Conservation (phyloP, 805 yeast species). For the Myxozyma udenii region DNA sequence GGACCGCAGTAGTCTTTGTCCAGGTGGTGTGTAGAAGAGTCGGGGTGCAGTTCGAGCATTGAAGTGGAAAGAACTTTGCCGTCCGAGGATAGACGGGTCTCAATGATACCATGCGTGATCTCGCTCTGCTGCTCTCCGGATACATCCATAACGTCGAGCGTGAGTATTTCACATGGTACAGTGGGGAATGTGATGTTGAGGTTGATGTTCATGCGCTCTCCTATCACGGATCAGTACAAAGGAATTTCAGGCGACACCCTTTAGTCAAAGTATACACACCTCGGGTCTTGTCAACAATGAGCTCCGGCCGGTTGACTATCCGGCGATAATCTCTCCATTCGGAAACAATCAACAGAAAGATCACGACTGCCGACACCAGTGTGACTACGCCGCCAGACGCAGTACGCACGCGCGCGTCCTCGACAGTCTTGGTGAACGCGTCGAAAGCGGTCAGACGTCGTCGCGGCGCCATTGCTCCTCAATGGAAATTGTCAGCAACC, state of each 20-base stretch:
- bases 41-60: constrained; percentile 42
- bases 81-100: constrained; percentile 56
- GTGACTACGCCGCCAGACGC: constrained; percentile 89
- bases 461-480: constrained; percentile 28
- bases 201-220: constrained; percentile 70
- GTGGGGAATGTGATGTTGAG: constrained; percentile 80
- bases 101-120: constrained; percentile 66
- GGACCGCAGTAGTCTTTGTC: constrained; percentile 71
- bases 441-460: constrained; percentile 27
- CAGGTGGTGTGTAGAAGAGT: constrained; percentile 29
- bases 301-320: constrained; percentile 70
- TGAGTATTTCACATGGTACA: constrained; percentile 78
- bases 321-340: constrained; percentile 75
- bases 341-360: constrained; percentile 59
- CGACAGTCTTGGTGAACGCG: constrained; percentile 69
- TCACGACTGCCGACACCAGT: constrained; percentile 59
- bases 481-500: too few relatives aligned
- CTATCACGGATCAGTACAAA: constrained; percentile 50
- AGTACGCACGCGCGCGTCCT: constrained; percentile 86
- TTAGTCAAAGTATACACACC: constrained; percentile 7
- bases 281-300: constrained; percentile 71
- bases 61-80: constrained; percentile 50
- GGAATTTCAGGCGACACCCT: neutral
- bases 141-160: constrained; percentile 84
- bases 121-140: constrained; percentile 82